phyloP scores from a whole-genome alignment of 2,329 filamentous ascomycete genomes.

The Monosporascus sp. region DNA sequence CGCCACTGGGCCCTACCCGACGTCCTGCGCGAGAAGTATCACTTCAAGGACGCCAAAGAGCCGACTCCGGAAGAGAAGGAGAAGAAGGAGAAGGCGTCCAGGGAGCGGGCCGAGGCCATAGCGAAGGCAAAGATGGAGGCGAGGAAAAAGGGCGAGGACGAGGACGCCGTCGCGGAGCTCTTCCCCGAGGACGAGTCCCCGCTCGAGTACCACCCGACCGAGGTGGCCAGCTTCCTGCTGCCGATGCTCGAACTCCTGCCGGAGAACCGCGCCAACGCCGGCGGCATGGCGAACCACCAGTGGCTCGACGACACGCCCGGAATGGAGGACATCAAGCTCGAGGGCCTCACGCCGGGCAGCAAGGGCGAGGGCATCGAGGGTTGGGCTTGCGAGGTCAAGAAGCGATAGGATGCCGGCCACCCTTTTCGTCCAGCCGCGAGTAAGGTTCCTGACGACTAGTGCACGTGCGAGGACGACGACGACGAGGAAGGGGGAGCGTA shows the following conservation, averaged over 20 bases:
- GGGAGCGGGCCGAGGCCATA: conserved; percentile 60
- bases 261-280: conserved; percentile 86
- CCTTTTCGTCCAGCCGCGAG: background rate
- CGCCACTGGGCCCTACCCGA: conserved; percentile 94
- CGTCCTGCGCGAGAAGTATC: conserved; percentile 93
- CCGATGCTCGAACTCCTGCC: conserved; percentile 91
- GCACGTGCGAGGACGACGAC: no score
- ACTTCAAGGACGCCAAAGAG: conserved; percentile 78
- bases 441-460: no score
- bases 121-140: conserved; percentile 37
- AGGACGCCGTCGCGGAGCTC: conserved; percentile 24
- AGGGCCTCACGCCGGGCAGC: conserved; percentile 69
- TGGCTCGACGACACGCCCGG: conserved; percentile 84
- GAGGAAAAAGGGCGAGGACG: conserved; percentile 24
- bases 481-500: no score
- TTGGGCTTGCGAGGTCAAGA: conserved; percentile 86
- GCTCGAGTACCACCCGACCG: conserved; percentile 26
- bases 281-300: conserved; percentile 81
- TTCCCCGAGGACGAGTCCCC: conserved; percentile 21
- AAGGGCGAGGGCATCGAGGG: conserved; percentile 90
- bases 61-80: conserved; percentile 44
- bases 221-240: conserved; percentile 72
- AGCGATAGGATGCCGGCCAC: conserved; percentile 46
- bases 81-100: conserved; percentile 23
- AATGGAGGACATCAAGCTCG: conserved; percentile 75